These are phyloP conservation scores for Paramecium sonneborni DNA, from an alignment of 73 alveolate genomes.

Conservation along the genomic window DNA sequence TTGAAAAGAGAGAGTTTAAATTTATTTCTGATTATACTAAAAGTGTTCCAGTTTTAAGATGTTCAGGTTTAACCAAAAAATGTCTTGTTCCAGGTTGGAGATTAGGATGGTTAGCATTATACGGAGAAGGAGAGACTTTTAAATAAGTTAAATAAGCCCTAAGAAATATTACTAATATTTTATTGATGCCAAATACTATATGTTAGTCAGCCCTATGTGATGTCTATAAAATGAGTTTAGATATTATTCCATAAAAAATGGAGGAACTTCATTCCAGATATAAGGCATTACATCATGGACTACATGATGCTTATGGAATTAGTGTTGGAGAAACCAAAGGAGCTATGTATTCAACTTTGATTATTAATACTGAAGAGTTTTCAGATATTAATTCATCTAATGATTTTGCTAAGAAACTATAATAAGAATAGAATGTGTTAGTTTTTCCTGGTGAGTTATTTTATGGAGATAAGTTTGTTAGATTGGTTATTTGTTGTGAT, in stretches of 20 bases:
- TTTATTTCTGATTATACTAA: conserved; percentile 50
- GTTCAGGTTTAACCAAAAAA: conserved; percentile 62
- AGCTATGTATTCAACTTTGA: conserved; percentile 59
- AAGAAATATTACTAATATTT: conserved; percentile 34
- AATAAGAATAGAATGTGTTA: conserved; percentile 53
- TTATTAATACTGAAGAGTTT: conserved; percentile 24
- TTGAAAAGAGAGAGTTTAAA: conserved; percentile 34
- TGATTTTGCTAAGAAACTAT: conserved; percentile 53
- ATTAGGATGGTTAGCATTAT: conserved; percentile 64
- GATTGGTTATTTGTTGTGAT: conserved; percentile 57
- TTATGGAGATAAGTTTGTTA: conserved; percentile 57
- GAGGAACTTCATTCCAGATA: conserved; percentile 13
- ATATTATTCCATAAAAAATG: conserved; percentile 57
- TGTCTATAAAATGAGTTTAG: conserved; percentile 50
- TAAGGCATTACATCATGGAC: conserved; percentile 26
- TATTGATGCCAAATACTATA: conserved; percentile 66
- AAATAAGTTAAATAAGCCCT: conserved; percentile 56
- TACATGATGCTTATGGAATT: conserved; percentile 55
- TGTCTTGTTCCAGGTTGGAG: conserved; percentile 70
- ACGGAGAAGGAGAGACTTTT: conserved; percentile 46
- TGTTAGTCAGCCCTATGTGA: conserved; percentile 35
- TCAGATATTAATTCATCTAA: conserved; percentile 48
- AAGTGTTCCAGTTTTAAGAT: conserved; percentile 48
- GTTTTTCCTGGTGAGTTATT: conserved; percentile 68
- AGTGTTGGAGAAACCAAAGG: conserved; percentile 65